Evolutionary conservation across 495 filamentous ascomycete genomes (phyloP).

Genomic region (Delitschia confertaspora): DNA sequence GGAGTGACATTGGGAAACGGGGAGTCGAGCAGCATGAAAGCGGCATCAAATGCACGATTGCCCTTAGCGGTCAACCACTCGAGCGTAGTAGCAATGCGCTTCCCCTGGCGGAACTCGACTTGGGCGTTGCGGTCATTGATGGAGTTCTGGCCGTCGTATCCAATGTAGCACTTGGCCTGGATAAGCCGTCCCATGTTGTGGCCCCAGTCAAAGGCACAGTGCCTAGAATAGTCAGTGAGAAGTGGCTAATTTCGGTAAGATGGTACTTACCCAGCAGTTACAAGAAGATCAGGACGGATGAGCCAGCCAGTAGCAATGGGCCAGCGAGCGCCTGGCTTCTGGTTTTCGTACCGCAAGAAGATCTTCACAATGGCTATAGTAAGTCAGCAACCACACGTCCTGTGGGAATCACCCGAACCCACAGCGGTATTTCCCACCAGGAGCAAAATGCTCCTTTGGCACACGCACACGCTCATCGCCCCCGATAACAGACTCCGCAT

Average conservation of each 20-base stretch:
- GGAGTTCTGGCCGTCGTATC: slow-evolving; percentile 32
- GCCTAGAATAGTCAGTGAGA: too few species aligned
- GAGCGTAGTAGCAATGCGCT: slow-evolving; percentile 32
- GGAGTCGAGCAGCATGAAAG: slow-evolving; percentile 35
- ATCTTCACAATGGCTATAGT: slow-evolving; percentile 7
- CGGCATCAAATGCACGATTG: slow-evolving; percentile 31
- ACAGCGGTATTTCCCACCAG: slow-evolving; percentile 14
- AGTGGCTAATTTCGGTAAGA: background rate
- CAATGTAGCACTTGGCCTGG: slow-evolving; percentile 36
- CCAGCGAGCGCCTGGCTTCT: slow-evolving; percentile 6
- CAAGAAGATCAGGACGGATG: slow-evolving; percentile 26
- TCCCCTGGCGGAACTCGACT: slow-evolving; percentile 35
- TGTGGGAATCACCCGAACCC: background rate
- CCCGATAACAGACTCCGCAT: slow-evolving; percentile 7
- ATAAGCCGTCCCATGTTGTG: slow-evolving; percentile 29
- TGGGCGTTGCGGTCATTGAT: slow-evolving; percentile 19
- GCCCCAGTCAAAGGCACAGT: slow-evolving; percentile 35
- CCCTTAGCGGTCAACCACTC: slow-evolving; percentile 35
- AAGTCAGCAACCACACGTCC: background rate
- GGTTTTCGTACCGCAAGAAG: slow-evolving; percentile 9
- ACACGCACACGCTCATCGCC: slow-evolving; percentile 8
- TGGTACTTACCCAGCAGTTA: slow-evolving; percentile 34
- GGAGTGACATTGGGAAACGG: slow-evolving; percentile 35
- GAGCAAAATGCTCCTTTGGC: slow-evolving; percentile 1
- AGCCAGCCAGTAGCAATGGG: slow-evolving; percentile 9